These are phyloP conservation scores for Epipyxis sp. DNA, from an alignment of 108 stramenopile genomes.

Conservation along the genomic window DNA sequence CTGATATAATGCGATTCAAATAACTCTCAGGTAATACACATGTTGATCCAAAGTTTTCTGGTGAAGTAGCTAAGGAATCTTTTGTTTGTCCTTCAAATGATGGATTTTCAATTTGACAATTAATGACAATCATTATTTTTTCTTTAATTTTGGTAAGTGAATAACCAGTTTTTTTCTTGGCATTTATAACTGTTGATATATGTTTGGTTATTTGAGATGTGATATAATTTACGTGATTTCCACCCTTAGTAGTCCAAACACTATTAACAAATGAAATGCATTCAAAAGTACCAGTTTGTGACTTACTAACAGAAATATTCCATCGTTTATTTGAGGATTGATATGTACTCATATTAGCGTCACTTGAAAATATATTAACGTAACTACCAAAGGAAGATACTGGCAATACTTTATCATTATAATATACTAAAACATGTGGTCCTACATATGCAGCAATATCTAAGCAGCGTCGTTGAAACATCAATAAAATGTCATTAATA, in stretches of 20 bases:
- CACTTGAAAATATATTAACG: constrained; percentile 75
- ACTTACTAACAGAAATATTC: constrained; percentile 87
- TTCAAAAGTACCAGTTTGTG: constrained; percentile 76
- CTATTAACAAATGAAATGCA: constrained; percentile 98
- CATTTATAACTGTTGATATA: constrained; percentile 62
- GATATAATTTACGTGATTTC: constrained; percentile 82
- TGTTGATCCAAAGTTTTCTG: constrained; percentile 67
- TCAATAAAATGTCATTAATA: constrained; percentile 77
- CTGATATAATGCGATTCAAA: constrained; percentile 68
- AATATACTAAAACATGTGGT: constrained; percentile 65
- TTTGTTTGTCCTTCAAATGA: constrained; percentile 97
- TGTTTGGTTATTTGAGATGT: constrained; percentile 73
- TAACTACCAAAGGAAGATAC: constrained; percentile 85
- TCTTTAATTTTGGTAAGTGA: constrained; percentile 90
- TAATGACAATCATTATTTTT: constrained; percentile 88
- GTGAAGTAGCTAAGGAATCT: constrained; percentile 81
- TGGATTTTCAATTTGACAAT: constrained; percentile 92
- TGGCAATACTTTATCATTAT: constrained; percentile 72
- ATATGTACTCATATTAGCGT: constrained; percentile 69
- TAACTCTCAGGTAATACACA: constrained; percentile 75
- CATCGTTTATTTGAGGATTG: constrained; percentile 79
- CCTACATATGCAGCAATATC: constrained; percentile 89
- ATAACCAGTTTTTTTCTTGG: constrained; percentile 86
- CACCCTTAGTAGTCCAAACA: constrained; percentile 91
- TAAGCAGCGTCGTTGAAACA: constrained; percentile 87